Conservation (phyloP, 371 early-diverging fungal species). For the Mortierella sp. region DNA sequence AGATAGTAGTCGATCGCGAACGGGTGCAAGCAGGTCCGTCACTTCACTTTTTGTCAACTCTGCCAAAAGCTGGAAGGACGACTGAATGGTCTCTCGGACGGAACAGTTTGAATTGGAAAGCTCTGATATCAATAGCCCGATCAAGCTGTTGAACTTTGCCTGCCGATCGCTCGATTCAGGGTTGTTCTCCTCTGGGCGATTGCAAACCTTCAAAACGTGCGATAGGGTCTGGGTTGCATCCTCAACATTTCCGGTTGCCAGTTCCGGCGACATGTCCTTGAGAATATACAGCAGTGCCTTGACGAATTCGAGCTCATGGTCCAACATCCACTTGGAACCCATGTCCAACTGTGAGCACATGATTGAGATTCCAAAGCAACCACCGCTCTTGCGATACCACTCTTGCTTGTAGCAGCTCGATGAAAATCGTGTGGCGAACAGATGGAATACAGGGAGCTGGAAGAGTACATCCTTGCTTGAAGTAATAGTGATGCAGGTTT, state of each 20-base stretch:
- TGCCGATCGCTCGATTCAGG: conserved; percentile 64
- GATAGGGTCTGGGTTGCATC: conserved; percentile 81
- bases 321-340: conserved; percentile 89
- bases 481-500: conserved; percentile 65
- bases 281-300: conserved; percentile 92
- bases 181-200: conserved; percentile 69
- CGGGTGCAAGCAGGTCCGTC: conserved; percentile 87
- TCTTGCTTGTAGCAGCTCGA: conserved; percentile 89
- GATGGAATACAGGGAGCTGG: conserved; percentile 78
- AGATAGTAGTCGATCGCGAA: conserved; percentile 85
- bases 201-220: conserved; percentile 86
- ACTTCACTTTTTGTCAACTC: conserved; percentile 81
- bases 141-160: conserved; percentile 73
- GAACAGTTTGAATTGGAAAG: conserved; percentile 90
- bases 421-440: conserved; percentile 81
- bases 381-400: conserved; percentile 88
- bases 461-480: conserved; percentile 71
- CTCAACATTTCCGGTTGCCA: conserved; percentile 79
- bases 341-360: conserved; percentile 84
- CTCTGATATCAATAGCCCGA: conserved; percentile 89
- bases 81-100: conserved; percentile 91
- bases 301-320: conserved; percentile 92
- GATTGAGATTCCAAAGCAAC: conserved; percentile 89
- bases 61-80: conserved; percentile 83
- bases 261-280: conserved; percentile 89